Conservation (phyloP, 169 alveolate species). For the Plasmodium gaboni region DNA sequence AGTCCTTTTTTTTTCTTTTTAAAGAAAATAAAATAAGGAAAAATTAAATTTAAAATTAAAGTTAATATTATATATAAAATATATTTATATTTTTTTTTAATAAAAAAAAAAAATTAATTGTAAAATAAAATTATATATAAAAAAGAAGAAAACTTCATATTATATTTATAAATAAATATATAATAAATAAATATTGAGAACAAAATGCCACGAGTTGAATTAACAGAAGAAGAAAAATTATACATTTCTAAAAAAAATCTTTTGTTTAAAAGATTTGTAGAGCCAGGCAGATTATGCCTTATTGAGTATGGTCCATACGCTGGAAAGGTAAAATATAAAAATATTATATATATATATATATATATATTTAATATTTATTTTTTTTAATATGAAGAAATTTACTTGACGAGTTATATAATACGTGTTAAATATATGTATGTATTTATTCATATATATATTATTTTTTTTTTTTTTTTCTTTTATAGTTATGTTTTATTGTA, state of each 20-base stretch:
- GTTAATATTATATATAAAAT: no score
- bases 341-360: not conserved
- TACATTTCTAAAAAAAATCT: conserved; percentile 77
- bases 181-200: no score
- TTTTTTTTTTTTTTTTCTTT: not conserved
- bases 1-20: not conserved
- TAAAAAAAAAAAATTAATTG: no score
- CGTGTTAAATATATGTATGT: not conserved
- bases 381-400: not conserved
- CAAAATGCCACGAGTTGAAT: conserved; percentile 54
- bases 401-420: not conserved
- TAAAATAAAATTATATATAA: no score
- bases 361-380: not conserved
- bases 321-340: conserved; percentile 89
- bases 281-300: conserved; percentile 94
- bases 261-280: conserved; percentile 92
- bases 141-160: no score
- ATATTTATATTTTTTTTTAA: no score
- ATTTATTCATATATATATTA: not conserved
- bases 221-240: conserved; percentile 58
- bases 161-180: no score
- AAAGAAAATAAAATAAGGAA: no score
- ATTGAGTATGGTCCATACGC: conserved; percentile 94
- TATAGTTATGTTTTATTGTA: conserved; percentile 90
- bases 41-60: no score